Evolutionary conservation across 2,329 filamentous ascomycete species (phyloP), one percentile per base, ranked within the genome.

Genomic region (Diplocarpon mali): DNA sequence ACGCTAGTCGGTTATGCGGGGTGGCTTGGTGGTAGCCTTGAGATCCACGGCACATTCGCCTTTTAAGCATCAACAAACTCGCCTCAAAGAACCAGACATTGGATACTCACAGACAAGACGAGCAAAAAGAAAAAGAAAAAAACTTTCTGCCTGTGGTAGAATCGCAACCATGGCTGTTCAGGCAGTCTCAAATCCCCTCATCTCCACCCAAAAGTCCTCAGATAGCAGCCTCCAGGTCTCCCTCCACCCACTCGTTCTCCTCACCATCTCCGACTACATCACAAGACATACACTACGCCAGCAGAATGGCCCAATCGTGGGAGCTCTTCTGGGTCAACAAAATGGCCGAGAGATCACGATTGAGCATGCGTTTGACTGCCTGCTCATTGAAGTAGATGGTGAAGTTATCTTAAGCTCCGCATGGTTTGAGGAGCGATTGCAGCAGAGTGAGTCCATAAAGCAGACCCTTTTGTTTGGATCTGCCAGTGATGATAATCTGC

Each of bases 221-320:
- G 59, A 60, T 40, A 82, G 81, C 15, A 78, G 79, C 40, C 77
- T 93, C 36, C 82, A 87, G 53, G 78, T 88, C 45, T 79, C 88
- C 56, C 78, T 98, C 14, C 92, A 98, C 60, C 92, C 92, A 20
- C 80, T 98, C 39, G 89, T 95, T 42, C 83, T 96, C 54, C 85
- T 98, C 66, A 93, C 85, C 53, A 92, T 98, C 58, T 95, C 90
- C 56, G 92, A 98, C 65, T 93, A 94, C 64, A 88, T 96, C 63
- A 94, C 90, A 47, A 79, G 92, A 48, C 89, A 95, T 64, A 85
- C 82, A 1, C 73, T 95, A 45, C 79, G 92, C 47, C 70, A 78
- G 42, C 80, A 88, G 57, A 64, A 70, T 14, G 85, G 85, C 0
- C 87, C 88, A 13, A 75, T 95, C 14, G 76, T 90, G 2, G 92